These are phyloP conservation scores for Chalara sp. DNA, from an alignment of 2,329 filamentous ascomycete species.

Conservation along the genomic window DNA sequence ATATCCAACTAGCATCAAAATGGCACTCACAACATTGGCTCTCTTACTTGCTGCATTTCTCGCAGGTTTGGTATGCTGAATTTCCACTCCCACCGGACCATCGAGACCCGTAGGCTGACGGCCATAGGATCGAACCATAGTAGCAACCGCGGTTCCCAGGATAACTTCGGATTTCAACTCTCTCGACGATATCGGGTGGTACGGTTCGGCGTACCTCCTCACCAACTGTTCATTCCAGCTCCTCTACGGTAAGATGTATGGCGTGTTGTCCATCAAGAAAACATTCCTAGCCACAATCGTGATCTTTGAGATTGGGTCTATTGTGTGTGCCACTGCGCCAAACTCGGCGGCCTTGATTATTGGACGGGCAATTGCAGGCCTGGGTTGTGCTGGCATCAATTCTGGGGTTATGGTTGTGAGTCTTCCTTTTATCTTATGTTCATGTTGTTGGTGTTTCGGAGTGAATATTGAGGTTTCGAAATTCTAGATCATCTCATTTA, in stretches of 20 bases:
- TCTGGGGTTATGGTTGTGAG: constrained; percentile 35
- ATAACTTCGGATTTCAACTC: constrained; percentile 31
- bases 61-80: too few species aligned
- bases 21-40: too few species aligned
- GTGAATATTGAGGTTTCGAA: too few species aligned
- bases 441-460: too few species aligned
- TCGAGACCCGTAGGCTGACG: too few species aligned
- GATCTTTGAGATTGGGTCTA: constrained; percentile 27
- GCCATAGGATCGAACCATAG: too few species aligned
- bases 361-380: constrained; percentile 26
- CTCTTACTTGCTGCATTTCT: too few species aligned
- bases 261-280: constrained; percentile 19
- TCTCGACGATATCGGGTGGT: constrained; percentile 31
- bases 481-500: constrained; percentile 22
- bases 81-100: too few species aligned
- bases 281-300: constrained; percentile 19
- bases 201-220: constrained; percentile 29
- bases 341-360: constrained; percentile 26
- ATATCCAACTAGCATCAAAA: too few species aligned
- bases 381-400: constrained; percentile 26
- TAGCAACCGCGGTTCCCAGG: constrained; percentile 27
- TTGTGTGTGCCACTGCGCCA: constrained; percentile 26
- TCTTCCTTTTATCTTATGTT: too few species aligned
- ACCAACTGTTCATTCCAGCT: constrained; percentile 23
- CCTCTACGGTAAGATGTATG: constrained; percentile 17